These are phyloP conservation scores for Stemphylium lycopersici DNA, from an alignment of 2,329 filamentous ascomycete genomes.

Conservation along the genomic window DNA sequence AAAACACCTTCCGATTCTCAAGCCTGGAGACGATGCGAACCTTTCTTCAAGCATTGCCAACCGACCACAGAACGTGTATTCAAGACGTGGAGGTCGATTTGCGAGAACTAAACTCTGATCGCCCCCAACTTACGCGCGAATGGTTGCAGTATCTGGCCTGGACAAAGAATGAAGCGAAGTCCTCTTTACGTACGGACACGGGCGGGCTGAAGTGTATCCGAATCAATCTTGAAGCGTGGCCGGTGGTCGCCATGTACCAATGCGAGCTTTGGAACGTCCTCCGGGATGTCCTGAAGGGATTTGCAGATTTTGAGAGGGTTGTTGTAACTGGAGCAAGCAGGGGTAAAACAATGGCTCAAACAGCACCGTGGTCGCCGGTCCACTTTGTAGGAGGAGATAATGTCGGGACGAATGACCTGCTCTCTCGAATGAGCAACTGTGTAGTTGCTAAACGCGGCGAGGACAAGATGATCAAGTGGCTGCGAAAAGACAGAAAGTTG, in stretches of 20 bases:
- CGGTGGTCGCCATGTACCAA: slow-evolving; percentile 35
- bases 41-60: slow-evolving; percentile 38
- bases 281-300: slow-evolving; percentile 32
- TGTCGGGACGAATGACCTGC: slow-evolving; percentile 42
- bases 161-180: slow-evolving; percentile 21
- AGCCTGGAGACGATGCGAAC: slow-evolving; percentile 32
- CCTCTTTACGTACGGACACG: slow-evolving; percentile 35
- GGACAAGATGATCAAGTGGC: slow-evolving; percentile 42
- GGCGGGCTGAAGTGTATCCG: slow-evolving; percentile 42
- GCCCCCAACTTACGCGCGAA: slow-evolving; percentile 34
- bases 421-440: slow-evolving; percentile 40
- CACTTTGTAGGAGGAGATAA: slow-evolving; percentile 48
- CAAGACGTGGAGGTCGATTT: slow-evolving; percentile 48
- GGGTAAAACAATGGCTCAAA: slow-evolving; percentile 38
- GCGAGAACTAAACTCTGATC: slow-evolving; percentile 33
- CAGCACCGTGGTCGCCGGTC: slow-evolving; percentile 44
- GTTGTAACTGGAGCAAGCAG: slow-evolving; percentile 43
- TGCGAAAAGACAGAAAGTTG: slow-evolving; percentile 32
- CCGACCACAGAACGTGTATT: slow-evolving; percentile 28
- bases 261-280: slow-evolving; percentile 43
- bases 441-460: slow-evolving; percentile 25
- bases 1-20: slow-evolving; percentile 49
- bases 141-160: slow-evolving; percentile 47
- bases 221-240: slow-evolving; percentile 47
- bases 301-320: slow-evolving; percentile 41